Evolutionary conservation across 768 basidiomycete genomes (phyloP), one percentile per base, ranked within the genome.

Genomic region (Hydnomerulius pinastri): DNA sequence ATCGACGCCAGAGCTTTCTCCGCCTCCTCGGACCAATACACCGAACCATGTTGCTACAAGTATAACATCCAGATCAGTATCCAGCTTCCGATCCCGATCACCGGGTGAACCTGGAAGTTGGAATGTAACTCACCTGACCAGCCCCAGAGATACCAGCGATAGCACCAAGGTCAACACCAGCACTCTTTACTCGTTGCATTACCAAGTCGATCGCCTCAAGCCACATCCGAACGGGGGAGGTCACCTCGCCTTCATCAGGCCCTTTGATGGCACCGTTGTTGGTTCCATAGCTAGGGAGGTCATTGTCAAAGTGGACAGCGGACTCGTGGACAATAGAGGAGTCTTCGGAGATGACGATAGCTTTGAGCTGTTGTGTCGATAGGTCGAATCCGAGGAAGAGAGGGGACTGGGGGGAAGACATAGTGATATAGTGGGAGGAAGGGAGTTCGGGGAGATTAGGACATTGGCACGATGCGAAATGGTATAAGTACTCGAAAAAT

Each of bases 291-390:
- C 80, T 71, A 1, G 90, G 82, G 15, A 96, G 71, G 62, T 96
- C 92, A 33, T 76, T 76, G 68, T 91, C 88, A 61, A 92, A 96
- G 64, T 89, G 79, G 15, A 94, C 85, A 2, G 85, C 75, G 10
- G 79, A 75, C 65, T 92, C 86, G 57, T 86, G 78, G 1, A 89
- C 73, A 50, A 89, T 73, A 17, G 74, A 66, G 15, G 76, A 75
- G 49, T 82, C 75, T 33, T 82, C 73, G 18, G 78, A 68, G 46
- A 88, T 78, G 42, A 92, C 61, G 33, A 90, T 78, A 0, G 85
- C 90, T 68, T 95, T 90, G 47, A 91, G 76, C 56, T 86, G 84
- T 63, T 96, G 92, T 0, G 92, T 94, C 2, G 89, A 92, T 32
- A 92, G 79, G 68, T 94, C 92, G 46, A 93, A 79, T 12, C 92